phyloP scores from a whole-genome alignment of 2,329 filamentous ascomycete genomes.

The Sporothrix brunneoviolacea region DNA sequence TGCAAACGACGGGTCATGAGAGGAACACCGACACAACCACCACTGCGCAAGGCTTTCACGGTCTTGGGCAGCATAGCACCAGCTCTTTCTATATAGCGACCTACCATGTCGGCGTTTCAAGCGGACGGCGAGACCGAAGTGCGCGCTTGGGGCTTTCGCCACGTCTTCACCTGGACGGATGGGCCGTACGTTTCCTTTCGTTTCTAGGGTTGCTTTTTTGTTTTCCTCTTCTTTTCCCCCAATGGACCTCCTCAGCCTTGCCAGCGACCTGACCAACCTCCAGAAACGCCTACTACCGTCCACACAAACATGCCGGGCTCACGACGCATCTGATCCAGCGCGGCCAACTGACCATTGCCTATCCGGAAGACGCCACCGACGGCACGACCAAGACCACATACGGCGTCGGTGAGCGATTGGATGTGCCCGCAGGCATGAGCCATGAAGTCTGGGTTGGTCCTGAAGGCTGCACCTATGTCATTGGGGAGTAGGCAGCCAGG shows the following conservation, averaged over 20 bases:
- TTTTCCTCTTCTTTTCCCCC: constrained; percentile 9
- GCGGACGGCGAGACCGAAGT: constrained; percentile 54
- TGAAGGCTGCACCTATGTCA: constrained; percentile 61
- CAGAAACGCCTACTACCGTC: constrained; percentile 61
- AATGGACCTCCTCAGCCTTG: background rate
- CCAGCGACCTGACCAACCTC: constrained; percentile 5
- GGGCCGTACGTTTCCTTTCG: constrained; percentile 47
- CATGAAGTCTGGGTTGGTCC: constrained; percentile 66
- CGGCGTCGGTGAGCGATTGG: constrained; percentile 53
- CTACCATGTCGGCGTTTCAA: constrained; percentile 19
- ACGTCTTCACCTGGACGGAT: constrained; percentile 69
- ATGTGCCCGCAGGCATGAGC: constrained; percentile 55
- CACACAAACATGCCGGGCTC: constrained; percentile 56
- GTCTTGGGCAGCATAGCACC: background rate
- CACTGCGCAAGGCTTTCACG: background rate
- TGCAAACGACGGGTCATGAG: too few species aligned
- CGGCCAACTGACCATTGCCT: constrained; percentile 60
- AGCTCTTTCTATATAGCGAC: background rate
- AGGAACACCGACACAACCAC: background rate
- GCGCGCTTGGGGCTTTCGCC: constrained; percentile 59
- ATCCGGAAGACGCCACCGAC: constrained; percentile 46
- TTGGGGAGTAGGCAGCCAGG: constrained; percentile 39
- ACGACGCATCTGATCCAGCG: constrained; percentile 64
- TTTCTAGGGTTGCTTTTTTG: too few species aligned
- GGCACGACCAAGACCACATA: constrained; percentile 46